phyloP scores from a whole-genome alignment of 1,284 basidiomycete species.

The Exobasidium rhododendri region DNA sequence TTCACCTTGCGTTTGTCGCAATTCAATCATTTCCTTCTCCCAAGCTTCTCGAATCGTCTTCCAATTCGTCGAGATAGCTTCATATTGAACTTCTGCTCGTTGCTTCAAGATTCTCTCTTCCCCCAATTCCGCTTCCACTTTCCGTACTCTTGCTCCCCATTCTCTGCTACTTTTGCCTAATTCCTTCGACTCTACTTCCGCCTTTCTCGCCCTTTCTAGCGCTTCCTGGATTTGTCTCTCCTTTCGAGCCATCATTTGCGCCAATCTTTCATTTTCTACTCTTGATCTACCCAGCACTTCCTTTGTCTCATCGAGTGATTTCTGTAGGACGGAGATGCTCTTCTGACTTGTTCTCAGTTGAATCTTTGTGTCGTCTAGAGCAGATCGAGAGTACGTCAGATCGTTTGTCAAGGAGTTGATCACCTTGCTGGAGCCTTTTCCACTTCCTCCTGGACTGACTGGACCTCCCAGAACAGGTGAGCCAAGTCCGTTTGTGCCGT shows the following conservation, averaged over 20 bases:
- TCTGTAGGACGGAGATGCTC: conserved; percentile 68
- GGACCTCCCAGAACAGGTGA: neutral
- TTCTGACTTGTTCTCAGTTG: conserved; percentile 73
- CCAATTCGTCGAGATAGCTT: conserved; percentile 31
- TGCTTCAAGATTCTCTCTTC: conserved; percentile 32
- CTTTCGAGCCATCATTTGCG: conserved; percentile 78
- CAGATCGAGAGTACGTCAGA: conserved; percentile 15
- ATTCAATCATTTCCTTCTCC: conserved; percentile 26
- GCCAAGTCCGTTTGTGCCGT: neutral
- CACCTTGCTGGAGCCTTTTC: conserved; percentile 21
- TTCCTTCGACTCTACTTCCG: conserved; percentile 50
- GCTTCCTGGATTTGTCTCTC: conserved; percentile 73
- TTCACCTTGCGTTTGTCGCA: conserved; percentile 13
- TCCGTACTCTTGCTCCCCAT: conserved; percentile 43
- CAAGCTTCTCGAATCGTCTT: conserved; percentile 27
- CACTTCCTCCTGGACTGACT: neutral
- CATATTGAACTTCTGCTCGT: conserved; percentile 36
- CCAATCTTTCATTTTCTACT: conserved; percentile 77
- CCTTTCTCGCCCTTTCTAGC: conserved; percentile 47
- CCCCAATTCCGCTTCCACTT: conserved; percentile 37
- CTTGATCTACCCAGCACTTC: conserved; percentile 74
- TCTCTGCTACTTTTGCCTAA: conserved; percentile 39
- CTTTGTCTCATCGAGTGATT: conserved; percentile 79
- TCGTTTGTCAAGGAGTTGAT: conserved; percentile 34
- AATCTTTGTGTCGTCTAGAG: conserved; percentile 75